Evolutionary conservation across 192 early-diverging fungal species (phyloP).

Genomic region (Borealophlyctis nickersoniae): DNA sequence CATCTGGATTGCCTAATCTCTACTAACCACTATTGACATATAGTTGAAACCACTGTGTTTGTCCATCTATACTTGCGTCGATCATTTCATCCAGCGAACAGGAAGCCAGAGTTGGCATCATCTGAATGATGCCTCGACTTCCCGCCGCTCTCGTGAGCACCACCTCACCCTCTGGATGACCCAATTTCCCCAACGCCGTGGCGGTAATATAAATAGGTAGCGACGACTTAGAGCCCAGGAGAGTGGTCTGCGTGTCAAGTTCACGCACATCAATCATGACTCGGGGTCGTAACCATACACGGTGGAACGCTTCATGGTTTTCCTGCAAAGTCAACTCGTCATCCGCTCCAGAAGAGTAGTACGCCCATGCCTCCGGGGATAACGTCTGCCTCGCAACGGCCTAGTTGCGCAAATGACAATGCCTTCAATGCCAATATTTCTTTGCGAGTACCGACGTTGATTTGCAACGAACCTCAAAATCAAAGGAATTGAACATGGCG

Average conservation of each 20-base stretch:
- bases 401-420: conserved; percentile 21
- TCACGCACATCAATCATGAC: conserved; percentile 49
- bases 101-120: conserved; percentile 74
- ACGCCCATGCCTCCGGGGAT: conserved; percentile 71
- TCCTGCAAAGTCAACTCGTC: conserved; percentile 81
- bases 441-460: not conserved
- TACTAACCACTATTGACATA: conserved; percentile 44
- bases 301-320: conserved; percentile 74
- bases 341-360: conserved; percentile 77
- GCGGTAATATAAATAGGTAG: conserved; percentile 58
- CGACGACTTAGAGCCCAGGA: conserved; percentile 31
- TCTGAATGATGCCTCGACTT: conserved; percentile 62
- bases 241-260: conserved; percentile 35
- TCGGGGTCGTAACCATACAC: conserved; percentile 61
- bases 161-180: conserved; percentile 72
- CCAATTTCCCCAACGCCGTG: conserved; percentile 58
- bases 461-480: conserved; percentile 56
- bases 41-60: conserved; percentile 54
- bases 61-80: conserved; percentile 28
- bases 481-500: conserved; percentile 66
- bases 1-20: conserved; percentile 1
- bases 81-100: conserved; percentile 60
- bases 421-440: not conserved
- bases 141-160: conserved; percentile 59
- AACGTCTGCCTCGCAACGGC: conserved; percentile 55